A percentile compares a stretch with the other conserved stretches of the same genome.
Evolutionary conservation across 495 filamentous ascomycete genomes (phyloP).

Genomic region (Penicillium desertorum): DNA sequence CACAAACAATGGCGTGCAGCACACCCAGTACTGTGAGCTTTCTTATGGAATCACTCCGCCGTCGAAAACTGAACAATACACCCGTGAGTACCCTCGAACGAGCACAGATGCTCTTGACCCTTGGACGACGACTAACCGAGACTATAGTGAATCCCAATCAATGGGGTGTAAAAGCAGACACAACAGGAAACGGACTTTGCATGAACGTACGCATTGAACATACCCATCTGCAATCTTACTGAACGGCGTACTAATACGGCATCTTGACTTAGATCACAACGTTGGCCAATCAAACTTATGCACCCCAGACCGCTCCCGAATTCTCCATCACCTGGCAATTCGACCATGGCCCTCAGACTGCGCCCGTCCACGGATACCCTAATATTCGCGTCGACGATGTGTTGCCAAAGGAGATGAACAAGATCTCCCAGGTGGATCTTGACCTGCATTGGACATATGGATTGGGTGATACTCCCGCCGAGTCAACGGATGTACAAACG

Average conservation of each 20-base stretch:
- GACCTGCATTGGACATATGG: slow-evolving; percentile 41
- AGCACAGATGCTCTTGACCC: background rate
- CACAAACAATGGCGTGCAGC: slow-evolving; percentile 19
- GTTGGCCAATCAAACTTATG: slow-evolving; percentile 37
- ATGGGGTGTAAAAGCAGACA: slow-evolving; percentile 26
- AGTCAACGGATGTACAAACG: slow-evolving; percentile 13
- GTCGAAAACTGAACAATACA: slow-evolving; percentile 24
- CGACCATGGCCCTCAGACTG: slow-evolving; percentile 17
- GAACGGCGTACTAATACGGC: slow-evolving; percentile 2
- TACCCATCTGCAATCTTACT: background rate
- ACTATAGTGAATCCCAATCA: slow-evolving; percentile 36
- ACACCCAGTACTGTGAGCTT: slow-evolving; percentile 23
- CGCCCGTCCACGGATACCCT: slow-evolving; percentile 42
- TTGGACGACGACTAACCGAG: slow-evolving; percentile 8
- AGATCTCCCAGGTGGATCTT: slow-evolving; percentile 25
- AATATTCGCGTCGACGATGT: slow-evolving; percentile 33
- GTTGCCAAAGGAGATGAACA: slow-evolving; percentile 25
- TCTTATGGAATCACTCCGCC: slow-evolving; percentile 30
- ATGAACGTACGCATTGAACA: slow-evolving; percentile 29
- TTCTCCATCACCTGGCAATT: slow-evolving; percentile 43
- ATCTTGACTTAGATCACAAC: slow-evolving; percentile 31
- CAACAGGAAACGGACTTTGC: slow-evolving; percentile 21
- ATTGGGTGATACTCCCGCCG: slow-evolving; percentile 28
- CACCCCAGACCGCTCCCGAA: slow-evolving; percentile 33
- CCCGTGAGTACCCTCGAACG: slow-evolving; percentile 21